A percentile compares a stretch with the other conserved stretches of the same genome.
Evolutionary conservation across 2,329 filamentous ascomycete species (phyloP).

Genomic region (Madurella mycetomatis): DNA sequence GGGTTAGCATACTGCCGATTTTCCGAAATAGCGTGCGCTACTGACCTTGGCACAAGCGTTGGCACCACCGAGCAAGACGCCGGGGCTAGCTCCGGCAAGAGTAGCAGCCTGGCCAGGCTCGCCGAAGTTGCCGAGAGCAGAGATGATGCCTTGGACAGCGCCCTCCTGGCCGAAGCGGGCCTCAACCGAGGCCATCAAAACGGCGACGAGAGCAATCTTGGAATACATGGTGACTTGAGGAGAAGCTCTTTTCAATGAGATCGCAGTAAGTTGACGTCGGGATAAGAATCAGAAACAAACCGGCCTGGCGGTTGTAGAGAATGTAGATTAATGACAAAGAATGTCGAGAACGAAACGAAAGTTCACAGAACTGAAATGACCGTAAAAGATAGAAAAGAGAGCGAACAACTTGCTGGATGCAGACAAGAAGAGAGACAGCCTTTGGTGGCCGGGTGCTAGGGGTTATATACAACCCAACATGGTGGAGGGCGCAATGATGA

Average conservation of each 20-base stretch:
- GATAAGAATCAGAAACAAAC: slow-evolving; percentile 16
- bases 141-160: slow-evolving; percentile 50
- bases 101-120: slow-evolving; percentile 58
- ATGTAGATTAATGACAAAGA: slow-evolving; percentile 17
- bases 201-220: slow-evolving; percentile 21
- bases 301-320: slow-evolving; percentile 13
- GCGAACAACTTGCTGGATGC: slow-evolving; percentile 21
- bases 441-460: slow-evolving; percentile 5
- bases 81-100: slow-evolving; percentile 58
- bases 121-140: slow-evolving; percentile 50
- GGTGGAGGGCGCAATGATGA: slow-evolving; percentile 1
- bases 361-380: slow-evolving; percentile 29
- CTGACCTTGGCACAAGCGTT: slow-evolving; percentile 61
- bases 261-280: slow-evolving; percentile 9
- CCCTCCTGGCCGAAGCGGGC: slow-evolving; percentile 63
- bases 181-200: slow-evolving; percentile 42
- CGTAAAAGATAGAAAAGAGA: slow-evolving; percentile 18
- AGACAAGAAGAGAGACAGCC: not conserved
- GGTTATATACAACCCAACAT: slow-evolving; percentile 22
- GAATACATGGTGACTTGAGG: slow-evolving; percentile 23
- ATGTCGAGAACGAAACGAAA: slow-evolving; percentile 25
- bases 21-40: not conserved
- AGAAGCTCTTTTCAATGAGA: not conserved
- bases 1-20: slow-evolving; percentile 18
- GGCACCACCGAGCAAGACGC: slow-evolving; percentile 59